Evolutionary conservation across 768 basidiomycete species (phyloP), one percentile per base, ranked within the genome.

Genomic region (Suillus variegatus): DNA sequence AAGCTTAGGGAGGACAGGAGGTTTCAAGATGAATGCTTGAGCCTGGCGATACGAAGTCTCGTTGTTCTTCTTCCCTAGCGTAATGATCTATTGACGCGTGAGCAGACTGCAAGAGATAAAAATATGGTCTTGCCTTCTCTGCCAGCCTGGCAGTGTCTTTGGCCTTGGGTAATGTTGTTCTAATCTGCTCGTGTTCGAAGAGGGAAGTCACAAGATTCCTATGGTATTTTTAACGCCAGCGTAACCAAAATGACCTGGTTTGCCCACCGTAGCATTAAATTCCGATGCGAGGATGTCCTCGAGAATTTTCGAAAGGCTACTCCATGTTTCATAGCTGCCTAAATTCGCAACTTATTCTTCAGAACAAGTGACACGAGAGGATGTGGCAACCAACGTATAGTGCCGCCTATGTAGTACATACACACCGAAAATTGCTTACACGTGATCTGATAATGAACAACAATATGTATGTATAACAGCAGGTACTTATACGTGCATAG

Each of bases 181-280:
- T 91, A 74, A 99, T 94, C 74, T 94, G 92, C 73, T 97, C 94
- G 78, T 99, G 95, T 73, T 98, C 88, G 64, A 99, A 85, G 41
- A 99, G 84, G 6, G 95, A 95, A 32, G 95, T 93, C 67, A 99
- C 96, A 61, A 99, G 81, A 78, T 98, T 98, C 67, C 95, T 97
- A 58, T 32, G 51, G 25, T 35, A 41, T 38, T 22, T 60, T 65
- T 40, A 32, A 25, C 13, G 32, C 20, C 20, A 32, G 25, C 3
- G n/a, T 67, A 61, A 73, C 63, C 60, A 61, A 62, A 25, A 67
- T 65, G 14, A 25, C 25, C 35, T 2, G 18, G 13, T 18, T 16
- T 32, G 63, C 84, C 65, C 71, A 96, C 95, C 97, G 85, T 63
- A 99, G 82, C 91, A 99, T 94, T 63, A 97, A 84, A 82, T 91